Percentiles rank a stretch among this genome's conserved stretches.
These are phyloP conservation scores for Drechslerella coelobrocha DNA, from an alignment of 2,329 filamentous ascomycete genomes.

Conservation along the genomic window DNA sequence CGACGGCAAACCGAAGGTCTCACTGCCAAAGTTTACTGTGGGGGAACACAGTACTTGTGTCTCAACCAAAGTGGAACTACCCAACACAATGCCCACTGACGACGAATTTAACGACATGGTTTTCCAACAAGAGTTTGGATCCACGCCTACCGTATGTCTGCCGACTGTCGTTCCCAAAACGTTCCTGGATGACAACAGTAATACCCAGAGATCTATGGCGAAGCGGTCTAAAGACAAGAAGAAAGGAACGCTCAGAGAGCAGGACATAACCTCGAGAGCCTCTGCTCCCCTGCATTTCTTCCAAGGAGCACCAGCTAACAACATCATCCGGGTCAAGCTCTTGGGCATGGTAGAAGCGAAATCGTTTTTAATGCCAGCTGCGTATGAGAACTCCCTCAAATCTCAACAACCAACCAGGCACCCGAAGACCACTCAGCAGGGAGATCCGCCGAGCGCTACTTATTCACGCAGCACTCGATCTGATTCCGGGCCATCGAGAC, in stretches of 20 bases:
- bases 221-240: conserved; percentile 19
- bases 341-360: conserved; percentile 12
- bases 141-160: conserved; percentile 53
- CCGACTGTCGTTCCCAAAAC: conserved; percentile 28
- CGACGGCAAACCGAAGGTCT: conserved; percentile 48
- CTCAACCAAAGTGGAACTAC: conserved; percentile 23
- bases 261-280: conserved; percentile 21
- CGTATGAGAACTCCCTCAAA: conserved; percentile 25
- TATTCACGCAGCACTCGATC: conserved; percentile 12
- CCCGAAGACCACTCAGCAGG: conserved; percentile 11
- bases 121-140: conserved; percentile 54
- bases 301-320: neutral
- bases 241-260: conserved; percentile 9
- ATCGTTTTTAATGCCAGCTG: conserved; percentile 13
- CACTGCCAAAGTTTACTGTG: conserved; percentile 28
- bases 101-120: conserved; percentile 53
- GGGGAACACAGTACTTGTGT: neutral
- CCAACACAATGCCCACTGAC: conserved; percentile 52
- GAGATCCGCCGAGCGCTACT: conserved; percentile 12
- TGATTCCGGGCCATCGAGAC: neutral
- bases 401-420: conserved; percentile 10
- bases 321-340: conserved; percentile 31
- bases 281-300: neutral
- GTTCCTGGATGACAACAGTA: neutral
- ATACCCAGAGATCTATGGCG: neutral